A percentile compares a stretch with the other conserved stretches of the same genome.
Conservation (phyloP, 257 asterid genomes). For the Fraxinus cuspidata region DNA sequence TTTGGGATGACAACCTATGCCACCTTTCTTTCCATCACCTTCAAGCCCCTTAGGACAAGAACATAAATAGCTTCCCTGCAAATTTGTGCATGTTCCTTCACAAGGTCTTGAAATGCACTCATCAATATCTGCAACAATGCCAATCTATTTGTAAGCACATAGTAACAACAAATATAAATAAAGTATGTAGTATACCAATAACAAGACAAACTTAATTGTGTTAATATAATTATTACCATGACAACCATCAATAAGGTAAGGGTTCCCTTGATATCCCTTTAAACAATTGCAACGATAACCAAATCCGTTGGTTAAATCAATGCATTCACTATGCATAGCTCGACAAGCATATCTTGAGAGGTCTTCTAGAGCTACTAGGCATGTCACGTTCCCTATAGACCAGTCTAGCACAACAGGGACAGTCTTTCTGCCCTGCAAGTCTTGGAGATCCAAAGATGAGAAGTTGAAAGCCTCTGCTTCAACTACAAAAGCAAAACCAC, state of each 20-base stretch:
- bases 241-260: slow-evolving; percentile 43
- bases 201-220: neutral
- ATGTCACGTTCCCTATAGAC: slow-evolving; percentile 29
- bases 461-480: slow-evolving; percentile 26
- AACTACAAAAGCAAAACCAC: slow-evolving; percentile 41
- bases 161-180: neutral
- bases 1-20: slow-evolving; percentile 15
- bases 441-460: slow-evolving; percentile 27
- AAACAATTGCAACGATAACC: slow-evolving; percentile 35
- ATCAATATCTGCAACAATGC: slow-evolving; percentile 28
- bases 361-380: slow-evolving; percentile 24
- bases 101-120: slow-evolving; percentile 32
- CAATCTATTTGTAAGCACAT: neutral
- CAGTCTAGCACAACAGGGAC: slow-evolving; percentile 41
- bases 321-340: slow-evolving; percentile 27
- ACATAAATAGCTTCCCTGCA: slow-evolving; percentile 13
- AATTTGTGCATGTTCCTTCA: slow-evolving; percentile 17
- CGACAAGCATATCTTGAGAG: slow-evolving; percentile 31
- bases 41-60: neutral
- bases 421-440: neutral
- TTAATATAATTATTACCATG: slow-evolving; percentile 24
- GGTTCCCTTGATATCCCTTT: slow-evolving; percentile 40
- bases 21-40: neutral
- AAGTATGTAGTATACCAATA: too few relatives aligned
- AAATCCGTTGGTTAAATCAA: slow-evolving; percentile 20